Evolutionary conservation across 371 early-diverging fungal genomes (phyloP).

Genomic region (Ecytonucleospora hepatopenaei): DNA sequence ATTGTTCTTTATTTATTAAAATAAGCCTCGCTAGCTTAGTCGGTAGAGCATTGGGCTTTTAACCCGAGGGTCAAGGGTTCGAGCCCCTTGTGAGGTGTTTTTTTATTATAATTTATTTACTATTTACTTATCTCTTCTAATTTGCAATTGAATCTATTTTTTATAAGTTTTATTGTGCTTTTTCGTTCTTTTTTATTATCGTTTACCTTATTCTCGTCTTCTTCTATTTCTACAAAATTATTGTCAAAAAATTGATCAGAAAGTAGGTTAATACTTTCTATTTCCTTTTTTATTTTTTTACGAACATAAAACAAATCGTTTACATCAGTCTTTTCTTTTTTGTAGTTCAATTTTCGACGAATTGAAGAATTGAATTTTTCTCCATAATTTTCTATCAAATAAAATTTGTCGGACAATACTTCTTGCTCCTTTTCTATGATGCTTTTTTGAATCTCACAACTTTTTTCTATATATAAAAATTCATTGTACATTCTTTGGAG

Average conservation of each 20-base stretch:
- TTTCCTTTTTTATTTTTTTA: background rate
- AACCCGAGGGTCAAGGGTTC: slow-evolving; percentile 60
- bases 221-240: background rate
- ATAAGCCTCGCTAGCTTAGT: slow-evolving; percentile 60
- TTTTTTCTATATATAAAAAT: slow-evolving; percentile 12
- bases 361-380: background rate
- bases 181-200: background rate
- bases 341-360: background rate
- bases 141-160: background rate
- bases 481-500: slow-evolving; percentile 28
- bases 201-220: background rate
- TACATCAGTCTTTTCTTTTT: background rate
- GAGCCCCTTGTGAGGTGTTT: slow-evolving; percentile 58
- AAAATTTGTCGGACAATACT: background rate
- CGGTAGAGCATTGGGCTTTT: slow-evolving; percentile 61
- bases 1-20: too few species aligned
- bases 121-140: background rate
- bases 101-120: slow-evolving; percentile 32
- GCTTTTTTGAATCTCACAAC: slow-evolving; percentile 12
- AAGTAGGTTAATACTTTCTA: background rate
- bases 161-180: background rate
- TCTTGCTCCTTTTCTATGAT: slow-evolving; percentile 8
- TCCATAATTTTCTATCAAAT: background rate
- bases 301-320: background rate
- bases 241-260: background rate